These are phyloP conservation scores for Saposhnikovia divaricata DNA, from an alignment of 129 eudicot species.

Conservation along the genomic window DNA sequence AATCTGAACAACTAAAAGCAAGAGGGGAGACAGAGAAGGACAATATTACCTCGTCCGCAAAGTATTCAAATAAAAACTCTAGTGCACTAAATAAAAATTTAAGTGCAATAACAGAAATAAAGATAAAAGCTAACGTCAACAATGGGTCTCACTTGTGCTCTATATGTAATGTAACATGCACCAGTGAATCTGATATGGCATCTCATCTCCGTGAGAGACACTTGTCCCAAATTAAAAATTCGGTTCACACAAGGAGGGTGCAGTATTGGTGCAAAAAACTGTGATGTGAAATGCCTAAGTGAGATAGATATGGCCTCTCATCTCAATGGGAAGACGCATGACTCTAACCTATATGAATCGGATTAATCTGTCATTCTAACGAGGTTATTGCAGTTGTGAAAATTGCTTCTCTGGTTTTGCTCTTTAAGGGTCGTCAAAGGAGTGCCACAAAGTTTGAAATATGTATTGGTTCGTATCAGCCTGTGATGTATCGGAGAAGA, in stretches of 20 bases:
- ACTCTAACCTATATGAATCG: neutral
- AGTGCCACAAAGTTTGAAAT: neutral
- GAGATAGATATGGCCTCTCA: neutral
- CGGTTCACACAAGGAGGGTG: neutral
- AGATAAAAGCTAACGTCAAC: neutral
- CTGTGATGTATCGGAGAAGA: neutral
- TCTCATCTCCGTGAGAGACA: slow-evolving; percentile 21
- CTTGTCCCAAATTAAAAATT: slow-evolving; percentile 12
- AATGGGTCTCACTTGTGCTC: slow-evolving; percentile 6
- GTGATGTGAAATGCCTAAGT: slow-evolving; percentile 3
- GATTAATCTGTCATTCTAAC: neutral
- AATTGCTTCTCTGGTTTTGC: neutral
- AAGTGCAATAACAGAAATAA: neutral
- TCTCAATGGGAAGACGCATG: neutral
- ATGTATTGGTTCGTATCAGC: neutral
- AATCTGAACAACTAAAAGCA: slow-evolving; percentile 15
- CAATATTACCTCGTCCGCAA: slow-evolving; percentile 3
- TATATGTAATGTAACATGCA: slow-evolving; percentile 15
- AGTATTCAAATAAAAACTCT: neutral
- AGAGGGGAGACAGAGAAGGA: neutral
- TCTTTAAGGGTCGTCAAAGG: neutral
- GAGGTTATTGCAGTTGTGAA: neutral
- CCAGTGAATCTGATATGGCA: neutral
- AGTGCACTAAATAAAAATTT: neutral
- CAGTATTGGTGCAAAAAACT: slow-evolving; percentile 3